Evolutionary conservation across 2,329 filamentous ascomycete genomes (phyloP), one percentile per base, ranked within the genome.

Genomic region (Ceratocystis huliohia): DNA sequence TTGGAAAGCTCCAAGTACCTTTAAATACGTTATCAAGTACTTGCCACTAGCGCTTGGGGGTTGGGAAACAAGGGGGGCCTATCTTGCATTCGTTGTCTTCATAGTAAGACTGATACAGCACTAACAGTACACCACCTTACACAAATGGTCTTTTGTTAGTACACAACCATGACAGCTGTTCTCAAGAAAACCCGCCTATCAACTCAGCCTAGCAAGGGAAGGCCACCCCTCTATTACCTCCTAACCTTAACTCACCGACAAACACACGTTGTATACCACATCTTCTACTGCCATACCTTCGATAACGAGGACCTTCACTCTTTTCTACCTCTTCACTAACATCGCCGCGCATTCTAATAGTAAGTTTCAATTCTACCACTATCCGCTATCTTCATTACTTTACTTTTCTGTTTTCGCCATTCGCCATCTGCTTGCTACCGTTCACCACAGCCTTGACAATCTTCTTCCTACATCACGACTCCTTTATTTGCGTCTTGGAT

Each of bases 281-380:
- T 64, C 64, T 59, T 65, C 63, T 46, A 48, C 63, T 63, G 57
- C 48, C 64, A 53, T 63, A 28, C 65, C 53, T 65, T 67, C 59
- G 66, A 68, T 68, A 68, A 66, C 53, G 66, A 66, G 59, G 64
- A 68, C 44, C 62, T 64, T 66, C 64, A 68, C 65, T 64, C 66
- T 64, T 68, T 66, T 65, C 50, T 44, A 61, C 41, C 50, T 68
- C 59, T 46, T 68, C 61, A 44, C 28, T 33, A 25, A 33, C 61
- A 48, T 64, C 64, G 59, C 66, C 59, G 64, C 61, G 66, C 66
- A 66, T 61, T 59, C 41, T 64, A 28, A 68, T 50, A 64, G 64
- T 66, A 66, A 68, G 64, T 66, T 17, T 22, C 46, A 28, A 41
- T 41, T 45, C 17, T 15, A 22, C n/a, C 59, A 30, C 44, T 25